Base-by-base conservation (phyloP, 345 rosid species). In the Dipteronia dyeriana region DNA sequence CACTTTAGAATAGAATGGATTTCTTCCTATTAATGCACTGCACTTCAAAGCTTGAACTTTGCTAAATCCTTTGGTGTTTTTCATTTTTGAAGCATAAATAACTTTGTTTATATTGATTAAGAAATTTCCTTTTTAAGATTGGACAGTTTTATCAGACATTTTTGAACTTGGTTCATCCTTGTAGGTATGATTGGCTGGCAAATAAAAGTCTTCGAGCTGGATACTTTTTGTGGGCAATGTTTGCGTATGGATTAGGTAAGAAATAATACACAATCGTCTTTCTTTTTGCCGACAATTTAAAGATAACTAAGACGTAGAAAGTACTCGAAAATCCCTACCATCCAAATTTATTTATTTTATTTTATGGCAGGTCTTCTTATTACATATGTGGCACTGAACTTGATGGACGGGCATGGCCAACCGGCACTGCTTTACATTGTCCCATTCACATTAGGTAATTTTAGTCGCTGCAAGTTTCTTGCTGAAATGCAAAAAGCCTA, bases 321-420 rank as follows among this genome's bases (percentile, higher is more conserved):
- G 17, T 34, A 51, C 59, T 6, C 57, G 16, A 59, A 59, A 22
- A 22, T 9, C 9, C 23, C 63, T 4, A 16, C 22, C 63, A n/a
- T n/a, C 63, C 63, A 20, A 59, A 6, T 59, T 59, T 22, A 13
- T 19, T 39, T 38, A 23, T 73, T 57, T 43, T 22, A 7, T 45
- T 66, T 43, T 23, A 75, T 68, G 74, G 73, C 88, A 96, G 98
- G 98, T 85, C 99, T 96, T 85, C 90, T 96, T 64, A 81, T 96
- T 34, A 96, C 98, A 26, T 96, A 96, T 54, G 93, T 96, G 76
- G 99, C 98, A 39, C 82, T 96, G 43, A 92, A 92, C 84, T 83
- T 96, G 81, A 93, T 94, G 98, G 98, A 92, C 74, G 98, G 98
- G n/a, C 99, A 90, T 12, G 99, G 99, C 60, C 98, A 93, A 79